A percentile compares a stretch with the other conserved stretches of the same genome.
Evolutionary conservation across 2,329 filamentous ascomycete genomes (phyloP).

Genomic region (Alternaria hordeiaustralica): DNA sequence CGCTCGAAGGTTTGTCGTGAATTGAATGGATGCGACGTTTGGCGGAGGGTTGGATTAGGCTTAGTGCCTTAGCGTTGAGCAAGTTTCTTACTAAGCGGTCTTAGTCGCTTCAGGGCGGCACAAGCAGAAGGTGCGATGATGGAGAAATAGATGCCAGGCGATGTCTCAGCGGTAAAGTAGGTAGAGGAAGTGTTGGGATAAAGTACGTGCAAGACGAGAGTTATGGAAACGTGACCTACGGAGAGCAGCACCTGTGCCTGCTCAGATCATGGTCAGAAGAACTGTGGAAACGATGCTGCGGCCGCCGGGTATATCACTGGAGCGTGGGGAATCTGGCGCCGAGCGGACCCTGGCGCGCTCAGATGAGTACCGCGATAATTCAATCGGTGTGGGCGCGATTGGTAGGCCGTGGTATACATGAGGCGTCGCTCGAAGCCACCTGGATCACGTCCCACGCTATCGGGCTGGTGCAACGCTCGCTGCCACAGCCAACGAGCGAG

Average conservation of each 20-base stretch:
- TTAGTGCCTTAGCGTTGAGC: constrained; percentile 28
- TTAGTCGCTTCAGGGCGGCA: constrained; percentile 14
- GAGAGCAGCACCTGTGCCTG: constrained; percentile 6
- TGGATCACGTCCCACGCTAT: background rate
- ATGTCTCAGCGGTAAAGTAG: background rate
- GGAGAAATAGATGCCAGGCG: background rate
- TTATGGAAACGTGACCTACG: background rate
- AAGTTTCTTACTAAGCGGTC: constrained; percentile 28
- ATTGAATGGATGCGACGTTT: constrained; percentile 24
- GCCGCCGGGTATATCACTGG: constrained; percentile 11
- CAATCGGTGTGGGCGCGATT: background rate
- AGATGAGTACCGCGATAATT: constrained; percentile 16
- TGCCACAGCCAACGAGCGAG: constrained; percentile 8
- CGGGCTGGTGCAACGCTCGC: constrained; percentile 3
- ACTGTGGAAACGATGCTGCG: constrained; percentile 19
- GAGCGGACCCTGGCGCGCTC: constrained; percentile 12
- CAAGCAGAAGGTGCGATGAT: constrained; percentile 2
- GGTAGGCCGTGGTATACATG: background rate
- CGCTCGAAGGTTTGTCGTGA: constrained; percentile 22
- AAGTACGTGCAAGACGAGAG: background rate
- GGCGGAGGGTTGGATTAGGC: constrained; percentile 20
- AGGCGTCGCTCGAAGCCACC: background rate
- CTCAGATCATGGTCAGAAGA: constrained; percentile 1
- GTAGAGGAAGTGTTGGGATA: background rate
- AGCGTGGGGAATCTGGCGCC: constrained; percentile 18